Base-by-base conservation (phyloP, 768 basidiomycete genomes). In the Amanita pseudoporphyria region DNA sequence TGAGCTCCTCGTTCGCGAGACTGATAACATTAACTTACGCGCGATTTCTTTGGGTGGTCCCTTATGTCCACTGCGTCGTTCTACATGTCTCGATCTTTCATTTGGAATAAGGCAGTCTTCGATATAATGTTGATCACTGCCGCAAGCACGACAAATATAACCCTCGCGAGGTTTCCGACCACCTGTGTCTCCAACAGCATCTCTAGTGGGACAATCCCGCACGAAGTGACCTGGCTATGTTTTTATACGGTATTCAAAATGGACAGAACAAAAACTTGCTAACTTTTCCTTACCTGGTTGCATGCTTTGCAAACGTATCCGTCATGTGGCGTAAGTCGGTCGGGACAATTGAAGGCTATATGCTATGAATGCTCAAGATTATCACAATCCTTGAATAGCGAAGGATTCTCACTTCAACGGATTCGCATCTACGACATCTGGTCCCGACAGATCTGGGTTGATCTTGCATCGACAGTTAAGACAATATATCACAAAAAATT, bases 101-200 rank as follows among this genome's bases (percentile, higher is more conserved):
- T 81, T 84, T 6, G 81, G 76, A 12, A 81, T 72, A 5, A 84
- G 79, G 58, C 95, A 98, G 58, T 97, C 93, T 42, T 89, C 81
- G 44, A 97, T 76, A 58, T 79, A 87, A 67, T 98, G 95, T 5
- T 73, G 68, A 53, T 85, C 84, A 59, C 86, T 89, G 33, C 86
- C 91, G 64, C 94, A 98, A 1, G 91, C 90, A 33, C 89, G 78
- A 66, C 94, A 98, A 10, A 87, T 77, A 58, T 98, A 98, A 47
- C 88, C 90, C 53, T 82, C 76, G 43, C 76, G 85, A 6, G 91
- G 90, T 59, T 88, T 88, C 38, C 72, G 77, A 7, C 87, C 87
- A 12, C 87, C 88, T 1, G 87, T 90, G 60, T 92, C 88, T 10
- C 88, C 89, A 3, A 78, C 70, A 19, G 81, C 81, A 56, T 86